Evolutionary conservation across 768 basidiomycete genomes (phyloP).

Genomic region (Russula emetica): DNA sequence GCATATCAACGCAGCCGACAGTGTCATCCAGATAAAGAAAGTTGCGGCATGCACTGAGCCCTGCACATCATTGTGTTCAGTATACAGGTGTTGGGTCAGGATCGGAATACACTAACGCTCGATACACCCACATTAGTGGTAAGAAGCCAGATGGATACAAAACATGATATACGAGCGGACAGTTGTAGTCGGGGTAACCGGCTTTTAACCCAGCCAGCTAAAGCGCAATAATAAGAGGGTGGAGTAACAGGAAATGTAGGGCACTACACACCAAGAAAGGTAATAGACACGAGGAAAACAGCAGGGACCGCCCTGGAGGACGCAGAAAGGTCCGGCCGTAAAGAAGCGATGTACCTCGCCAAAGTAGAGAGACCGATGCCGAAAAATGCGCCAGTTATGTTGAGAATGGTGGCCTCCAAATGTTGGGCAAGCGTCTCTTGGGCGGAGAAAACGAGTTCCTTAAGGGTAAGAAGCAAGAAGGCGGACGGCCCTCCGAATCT

Average conservation of each 20-base stretch:
- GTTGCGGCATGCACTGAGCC: constrained; percentile 31
- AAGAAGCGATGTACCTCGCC: constrained; percentile 36
- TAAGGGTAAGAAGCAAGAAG: constrained; percentile 39
- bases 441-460: constrained; percentile 47
- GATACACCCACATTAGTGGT: constrained; percentile 37
- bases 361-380: constrained; percentile 40
- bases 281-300: constrained; percentile 39
- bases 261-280: constrained; percentile 37
- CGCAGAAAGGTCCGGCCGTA: constrained; percentile 30
- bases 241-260: background rate
- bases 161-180: constrained; percentile 45
- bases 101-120: constrained; percentile 31
- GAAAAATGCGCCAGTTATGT: constrained; percentile 41
- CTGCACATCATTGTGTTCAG: constrained; percentile 25
- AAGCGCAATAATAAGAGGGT: constrained; percentile 6
- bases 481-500: constrained; percentile 38
- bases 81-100: background rate
- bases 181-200: constrained; percentile 43
- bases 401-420: constrained; percentile 43
- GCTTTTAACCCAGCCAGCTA: constrained; percentile 44
- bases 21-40: constrained; percentile 42
- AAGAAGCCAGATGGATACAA: constrained; percentile 46
- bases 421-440: constrained; percentile 48
- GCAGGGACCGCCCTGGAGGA: constrained; percentile 39
- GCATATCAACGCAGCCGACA: constrained; percentile 39